Evolutionary conservation across 352 stramenopile species (phyloP).

Genomic region (Phytophthora rubi): DNA sequence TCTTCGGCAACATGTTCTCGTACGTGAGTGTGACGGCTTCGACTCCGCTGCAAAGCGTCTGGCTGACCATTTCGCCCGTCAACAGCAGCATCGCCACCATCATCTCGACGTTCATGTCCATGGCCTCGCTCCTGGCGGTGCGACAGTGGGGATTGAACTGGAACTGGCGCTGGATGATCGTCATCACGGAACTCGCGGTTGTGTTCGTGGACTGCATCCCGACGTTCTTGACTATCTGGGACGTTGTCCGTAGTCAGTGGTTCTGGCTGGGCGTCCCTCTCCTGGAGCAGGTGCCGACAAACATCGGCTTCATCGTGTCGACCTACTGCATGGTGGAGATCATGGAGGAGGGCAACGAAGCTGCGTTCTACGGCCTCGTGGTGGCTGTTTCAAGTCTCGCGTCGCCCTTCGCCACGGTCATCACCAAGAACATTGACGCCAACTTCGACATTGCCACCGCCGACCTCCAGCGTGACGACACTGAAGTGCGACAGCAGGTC

Average conservation of each 20-base stretch:
- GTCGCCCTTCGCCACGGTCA: constrained; percentile 53
- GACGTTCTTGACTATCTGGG: constrained; percentile 57
- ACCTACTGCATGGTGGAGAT: constrained; percentile 64
- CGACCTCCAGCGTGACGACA: constrained; percentile 49
- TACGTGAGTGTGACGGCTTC: constrained; percentile 51
- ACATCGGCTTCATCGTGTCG: constrained; percentile 55
- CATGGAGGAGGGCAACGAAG: constrained; percentile 56
- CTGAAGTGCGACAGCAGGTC: constrained; percentile 41
- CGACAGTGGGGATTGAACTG: constrained; percentile 51
- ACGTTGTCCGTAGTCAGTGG: constrained; percentile 61
- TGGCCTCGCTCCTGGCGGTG: constrained; percentile 36
- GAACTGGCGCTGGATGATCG: constrained; percentile 61
- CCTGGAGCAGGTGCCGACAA: constrained; percentile 46
- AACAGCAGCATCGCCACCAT: constrained; percentile 50
- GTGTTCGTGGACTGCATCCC: constrained; percentile 53
- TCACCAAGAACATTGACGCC: constrained; percentile 63
- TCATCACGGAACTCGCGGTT: constrained; percentile 42
- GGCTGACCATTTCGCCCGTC: constrained; percentile 50
- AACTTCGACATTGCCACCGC: constrained; percentile 51
- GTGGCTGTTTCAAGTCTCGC: constrained; percentile 47
- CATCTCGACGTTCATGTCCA: constrained; percentile 45
- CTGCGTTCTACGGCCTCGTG: constrained; percentile 55
- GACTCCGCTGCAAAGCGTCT: constrained; percentile 53
- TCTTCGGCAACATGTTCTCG: constrained; percentile 64
- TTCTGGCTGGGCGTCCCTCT: constrained; percentile 63